Evolutionary conservation across 768 basidiomycete genomes (phyloP).

Genomic region (Lactarius psammicola): DNA sequence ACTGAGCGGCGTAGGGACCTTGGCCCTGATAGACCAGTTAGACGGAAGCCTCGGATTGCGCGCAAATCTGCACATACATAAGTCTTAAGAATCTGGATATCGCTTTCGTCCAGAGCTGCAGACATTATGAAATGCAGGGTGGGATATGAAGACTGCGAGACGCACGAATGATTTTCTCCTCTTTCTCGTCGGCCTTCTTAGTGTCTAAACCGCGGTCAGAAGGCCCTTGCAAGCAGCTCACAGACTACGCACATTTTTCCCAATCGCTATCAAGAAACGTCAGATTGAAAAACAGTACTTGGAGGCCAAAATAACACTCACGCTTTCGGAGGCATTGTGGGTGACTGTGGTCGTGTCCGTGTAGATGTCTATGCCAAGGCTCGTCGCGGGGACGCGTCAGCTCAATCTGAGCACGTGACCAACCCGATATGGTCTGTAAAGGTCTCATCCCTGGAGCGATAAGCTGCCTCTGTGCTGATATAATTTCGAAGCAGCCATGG

Average conservation of each 20-base stretch:
- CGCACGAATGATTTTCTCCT: slow-evolving; percentile 79
- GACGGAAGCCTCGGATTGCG: neutral
- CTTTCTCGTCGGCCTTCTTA: slow-evolving; percentile 83
- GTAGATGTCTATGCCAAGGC: slow-evolving; percentile 6
- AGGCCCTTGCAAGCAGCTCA: neutral
- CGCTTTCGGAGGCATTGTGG: slow-evolving; percentile 91
- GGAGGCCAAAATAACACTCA: slow-evolving; percentile 45
- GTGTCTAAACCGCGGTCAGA: slow-evolving; percentile 52
- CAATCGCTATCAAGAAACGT: slow-evolving; percentile 67
- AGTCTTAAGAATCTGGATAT: slow-evolving; percentile 98
- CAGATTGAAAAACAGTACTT: slow-evolving; percentile 9
- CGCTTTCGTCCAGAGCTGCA: slow-evolving; percentile 91
- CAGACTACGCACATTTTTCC: slow-evolving; percentile 85
- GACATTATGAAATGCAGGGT: slow-evolving; percentile 21
- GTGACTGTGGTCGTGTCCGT: slow-evolving; percentile 27
- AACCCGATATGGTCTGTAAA: slow-evolving; percentile 9
- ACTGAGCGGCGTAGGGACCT: slow-evolving; percentile 89
- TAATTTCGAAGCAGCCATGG: slow-evolving; percentile 51
- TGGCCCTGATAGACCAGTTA: slow-evolving; percentile 64
- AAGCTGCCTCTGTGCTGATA: neutral
- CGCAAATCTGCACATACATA: slow-evolving; percentile 57
- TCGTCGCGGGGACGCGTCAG: slow-evolving; percentile 38
- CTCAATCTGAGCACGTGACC: slow-evolving; percentile 28
- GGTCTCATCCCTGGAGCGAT: slow-evolving; percentile 5
- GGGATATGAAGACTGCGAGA: neutral